Evolutionary conservation across 2,329 filamentous ascomycete species (phyloP).

Genomic region (Beauveria sp.): DNA sequence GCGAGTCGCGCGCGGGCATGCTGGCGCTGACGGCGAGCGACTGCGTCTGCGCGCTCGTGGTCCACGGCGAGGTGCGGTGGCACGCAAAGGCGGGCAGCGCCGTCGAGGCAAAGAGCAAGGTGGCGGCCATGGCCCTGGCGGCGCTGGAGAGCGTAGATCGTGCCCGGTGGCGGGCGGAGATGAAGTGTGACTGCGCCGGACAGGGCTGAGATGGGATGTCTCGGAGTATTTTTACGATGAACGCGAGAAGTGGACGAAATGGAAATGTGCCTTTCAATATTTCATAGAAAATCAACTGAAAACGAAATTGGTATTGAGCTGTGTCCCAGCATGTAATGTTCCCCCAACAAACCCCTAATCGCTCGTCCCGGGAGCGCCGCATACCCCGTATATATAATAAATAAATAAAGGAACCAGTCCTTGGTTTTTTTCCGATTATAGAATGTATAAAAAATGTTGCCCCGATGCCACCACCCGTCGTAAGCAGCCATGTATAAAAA

Average conservation of each 20-base stretch:
- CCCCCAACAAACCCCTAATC: background rate
- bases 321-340: conserved; percentile 4
- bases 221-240: no score
- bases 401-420: background rate
- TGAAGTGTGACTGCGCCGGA: conserved; percentile 54
- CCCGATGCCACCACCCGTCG: background rate
- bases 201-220: background rate
- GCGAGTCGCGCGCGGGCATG: conserved; percentile 33
- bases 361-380: background rate
- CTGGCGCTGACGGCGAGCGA: conserved; percentile 34
- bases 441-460: background rate
- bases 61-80: conserved; percentile 65
- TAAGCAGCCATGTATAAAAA: background rate
- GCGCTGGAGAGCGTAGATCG: conserved; percentile 36
- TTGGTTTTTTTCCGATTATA: background rate
- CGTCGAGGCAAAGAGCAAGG: conserved; percentile 65
- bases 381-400: background rate
- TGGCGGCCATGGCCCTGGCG: conserved; percentile 51
- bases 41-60: conserved; percentile 64
- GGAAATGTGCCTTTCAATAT: background rate
- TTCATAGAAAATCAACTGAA: background rate
- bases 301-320: conserved; percentile 9
- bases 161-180: conserved; percentile 52
- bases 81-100: conserved; percentile 54
- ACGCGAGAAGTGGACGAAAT: background rate